phyloP scores from a whole-genome alignment of 768 basidiomycete species.

The Termitomyces sp. region DNA sequence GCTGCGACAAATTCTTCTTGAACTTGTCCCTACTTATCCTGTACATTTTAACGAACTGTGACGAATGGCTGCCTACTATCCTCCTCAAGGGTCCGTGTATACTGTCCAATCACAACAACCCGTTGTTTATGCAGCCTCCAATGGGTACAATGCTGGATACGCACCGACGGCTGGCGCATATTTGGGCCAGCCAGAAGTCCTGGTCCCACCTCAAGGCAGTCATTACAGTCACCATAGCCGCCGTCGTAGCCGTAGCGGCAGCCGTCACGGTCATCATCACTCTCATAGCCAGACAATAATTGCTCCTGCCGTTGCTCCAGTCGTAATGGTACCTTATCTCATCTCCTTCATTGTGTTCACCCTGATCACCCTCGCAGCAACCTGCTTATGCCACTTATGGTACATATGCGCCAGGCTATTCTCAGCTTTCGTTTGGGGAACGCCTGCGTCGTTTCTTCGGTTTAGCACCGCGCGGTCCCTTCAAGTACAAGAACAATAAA shows the following conservation, averaged over 20 bases:
- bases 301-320: constrained; percentile 17
- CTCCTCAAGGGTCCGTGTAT: constrained; percentile 28
- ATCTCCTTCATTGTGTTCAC: background rate
- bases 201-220: constrained; percentile 17
- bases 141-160: constrained; percentile 15
- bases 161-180: constrained; percentile 8
- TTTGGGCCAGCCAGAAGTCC: constrained; percentile 10
- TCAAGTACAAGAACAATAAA: constrained; percentile 38
- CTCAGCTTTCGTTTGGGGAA: constrained; percentile 33
- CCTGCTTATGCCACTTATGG: constrained; percentile 22
- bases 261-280: constrained; percentile 16
- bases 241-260: constrained; percentile 13
- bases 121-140: constrained; percentile 27
- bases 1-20: constrained; percentile 7
- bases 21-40: background rate
- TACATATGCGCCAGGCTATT: constrained; percentile 11
- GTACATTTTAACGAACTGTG: background rate
- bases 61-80: constrained; percentile 29
- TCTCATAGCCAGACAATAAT: constrained; percentile 12
- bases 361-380: constrained; percentile 17
- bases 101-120: constrained; percentile 10
- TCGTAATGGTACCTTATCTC: constrained; percentile 22
- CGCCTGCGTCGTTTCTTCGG: constrained; percentile 53
- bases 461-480: constrained; percentile 33
- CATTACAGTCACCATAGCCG: constrained; percentile 15